Conservation (phyloP, 345 rosid genomes). For the Syzygium jambos region DNA sequence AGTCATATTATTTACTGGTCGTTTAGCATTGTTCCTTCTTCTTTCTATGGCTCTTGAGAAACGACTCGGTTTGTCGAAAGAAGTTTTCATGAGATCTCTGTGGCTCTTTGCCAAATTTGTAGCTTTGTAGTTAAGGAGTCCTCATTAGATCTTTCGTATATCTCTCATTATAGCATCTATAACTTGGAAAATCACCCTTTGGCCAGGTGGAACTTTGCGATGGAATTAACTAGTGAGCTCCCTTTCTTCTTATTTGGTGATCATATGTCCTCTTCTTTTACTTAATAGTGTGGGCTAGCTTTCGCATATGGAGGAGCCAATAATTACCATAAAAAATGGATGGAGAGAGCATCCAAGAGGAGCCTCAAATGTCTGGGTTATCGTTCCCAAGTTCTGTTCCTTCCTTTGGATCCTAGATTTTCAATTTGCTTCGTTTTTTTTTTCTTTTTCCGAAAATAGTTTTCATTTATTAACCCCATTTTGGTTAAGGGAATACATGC, state of each 20-base stretch:
- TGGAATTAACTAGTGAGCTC: not conserved
- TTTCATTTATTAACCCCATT: not conserved
- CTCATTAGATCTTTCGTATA: not conserved
- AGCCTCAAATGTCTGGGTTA: not conserved
- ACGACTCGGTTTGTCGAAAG: not conserved
- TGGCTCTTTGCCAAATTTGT: not conserved
- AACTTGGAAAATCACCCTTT: not conserved
- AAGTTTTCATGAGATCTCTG: not conserved
- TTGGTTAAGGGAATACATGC: not conserved
- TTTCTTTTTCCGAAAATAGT: not conserved
- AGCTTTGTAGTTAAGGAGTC: not conserved
- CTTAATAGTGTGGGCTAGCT: not conserved
- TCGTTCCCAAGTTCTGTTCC: not conserved
- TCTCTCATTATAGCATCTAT: not conserved
- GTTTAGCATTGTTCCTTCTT: not conserved
- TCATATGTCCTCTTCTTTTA: not conserved
- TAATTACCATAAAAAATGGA: not conserved
- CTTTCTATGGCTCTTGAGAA: not conserved
- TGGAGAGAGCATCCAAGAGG: not conserved
- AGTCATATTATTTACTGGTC: not conserved
- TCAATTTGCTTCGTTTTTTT: not conserved
- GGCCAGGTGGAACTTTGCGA: not conserved
- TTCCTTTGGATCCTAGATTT: not conserved
- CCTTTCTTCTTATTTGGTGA: not conserved
- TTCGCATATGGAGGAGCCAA: not conserved